A percentile compares a stretch with the other conserved stretches of the same genome.
These are phyloP conservation scores for Talaromyces stipitatus DNA, from an alignment of 495 filamentous ascomycete species.

Conservation along the genomic window DNA sequence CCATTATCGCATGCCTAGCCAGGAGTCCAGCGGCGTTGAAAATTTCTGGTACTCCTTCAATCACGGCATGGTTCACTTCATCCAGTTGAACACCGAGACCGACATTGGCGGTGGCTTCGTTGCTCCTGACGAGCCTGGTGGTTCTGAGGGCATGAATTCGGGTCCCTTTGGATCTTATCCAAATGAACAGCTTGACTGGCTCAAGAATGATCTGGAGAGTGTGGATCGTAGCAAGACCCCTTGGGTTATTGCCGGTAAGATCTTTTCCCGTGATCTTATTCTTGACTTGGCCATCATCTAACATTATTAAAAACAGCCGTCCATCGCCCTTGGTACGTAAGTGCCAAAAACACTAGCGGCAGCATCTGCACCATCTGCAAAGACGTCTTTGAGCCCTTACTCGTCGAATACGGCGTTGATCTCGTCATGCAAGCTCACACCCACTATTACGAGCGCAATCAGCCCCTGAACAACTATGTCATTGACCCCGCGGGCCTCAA, in stretches of 20 bases:
- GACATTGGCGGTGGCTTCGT: slow-evolving; percentile 31
- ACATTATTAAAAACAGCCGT: slow-evolving; percentile 30
- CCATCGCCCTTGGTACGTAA: slow-evolving; percentile 48
- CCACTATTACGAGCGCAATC: slow-evolving; percentile 36
- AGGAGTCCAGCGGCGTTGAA: slow-evolving; percentile 35
- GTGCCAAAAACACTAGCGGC: slow-evolving; percentile 21
- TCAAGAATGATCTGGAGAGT: slow-evolving; percentile 35
- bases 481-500: slow-evolving; percentile 25
- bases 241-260: slow-evolving; percentile 26
- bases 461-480: slow-evolving; percentile 20
- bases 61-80: slow-evolving; percentile 44
- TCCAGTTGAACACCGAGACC: slow-evolving; percentile 42
- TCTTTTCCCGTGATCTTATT: slow-evolving; percentile 17
- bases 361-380: slow-evolving; percentile 36
- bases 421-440: slow-evolving; percentile 44
- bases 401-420: slow-evolving; percentile 45
- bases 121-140: slow-evolving; percentile 30
- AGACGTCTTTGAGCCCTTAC: slow-evolving; percentile 40
- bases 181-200: slow-evolving; percentile 36
- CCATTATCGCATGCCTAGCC: slow-evolving; percentile 43
- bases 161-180: slow-evolving; percentile 33
- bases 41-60: slow-evolving; percentile 56
- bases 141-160: slow-evolving; percentile 25
- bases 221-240: slow-evolving; percentile 40
- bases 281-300: slow-evolving; percentile 23